Conservation (phyloP, 176 grass and related monocot species). For the Tuctoria greenei region DNA sequence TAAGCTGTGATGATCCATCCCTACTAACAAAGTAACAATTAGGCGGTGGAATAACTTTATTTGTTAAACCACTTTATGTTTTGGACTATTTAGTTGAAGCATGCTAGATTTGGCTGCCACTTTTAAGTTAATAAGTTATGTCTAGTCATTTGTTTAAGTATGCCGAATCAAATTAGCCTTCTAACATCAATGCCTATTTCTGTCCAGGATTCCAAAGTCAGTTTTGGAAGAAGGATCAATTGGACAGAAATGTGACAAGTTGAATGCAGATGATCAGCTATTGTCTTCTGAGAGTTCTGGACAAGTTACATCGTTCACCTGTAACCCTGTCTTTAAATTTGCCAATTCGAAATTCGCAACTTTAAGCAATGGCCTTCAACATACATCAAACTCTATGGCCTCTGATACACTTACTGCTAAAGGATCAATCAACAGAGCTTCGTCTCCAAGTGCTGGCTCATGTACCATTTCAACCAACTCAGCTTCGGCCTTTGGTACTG, state of each 20-base stretch:
- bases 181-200: not conserved
- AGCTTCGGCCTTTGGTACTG: conserved; percentile 10
- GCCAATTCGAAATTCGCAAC: conserved; percentile 18
- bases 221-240: conserved; percentile 25
- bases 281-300: conserved; percentile 34
- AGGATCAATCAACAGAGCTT: not conserved
- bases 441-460: conserved; percentile 15
- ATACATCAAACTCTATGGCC: conserved; percentile 16
- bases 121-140: not conserved
- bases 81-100: not conserved
- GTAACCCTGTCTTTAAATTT: conserved; percentile 37
- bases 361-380: conserved; percentile 31
- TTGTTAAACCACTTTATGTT: conserved; percentile 16
- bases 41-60: not conserved
- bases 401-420: conserved; percentile 9
- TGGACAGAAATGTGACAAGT: conserved; percentile 2
- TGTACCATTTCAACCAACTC: not conserved
- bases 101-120: conserved; percentile 14
- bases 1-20: not conserved
- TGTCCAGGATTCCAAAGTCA: conserved; percentile 31
- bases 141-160: conserved; percentile 20
- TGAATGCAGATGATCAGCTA: conserved; percentile 27
- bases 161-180: not conserved
- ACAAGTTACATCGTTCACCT: conserved; percentile 38
- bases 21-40: conserved; percentile 9